phyloP scores from a whole-genome alignment of 2,329 filamentous ascomycete species.

The Ophiosphaerella herpotricha region DNA sequence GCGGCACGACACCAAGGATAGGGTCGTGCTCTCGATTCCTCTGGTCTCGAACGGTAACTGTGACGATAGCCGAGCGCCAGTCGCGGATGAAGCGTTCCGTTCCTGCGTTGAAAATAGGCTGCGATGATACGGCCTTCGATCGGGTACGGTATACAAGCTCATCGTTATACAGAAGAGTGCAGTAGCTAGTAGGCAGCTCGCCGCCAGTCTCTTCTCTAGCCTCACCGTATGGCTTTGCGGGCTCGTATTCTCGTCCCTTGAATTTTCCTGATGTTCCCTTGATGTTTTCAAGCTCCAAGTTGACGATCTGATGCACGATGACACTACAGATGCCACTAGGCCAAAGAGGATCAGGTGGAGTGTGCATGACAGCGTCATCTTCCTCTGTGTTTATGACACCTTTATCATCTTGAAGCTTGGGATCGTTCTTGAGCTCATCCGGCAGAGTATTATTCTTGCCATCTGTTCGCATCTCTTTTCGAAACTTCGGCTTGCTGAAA shows the following conservation, averaged over 20 bases:
- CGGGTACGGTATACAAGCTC: constrained; percentile 91
- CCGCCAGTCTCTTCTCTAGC: constrained; percentile 82
- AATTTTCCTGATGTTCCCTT: constrained; percentile 81
- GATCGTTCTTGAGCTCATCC: constrained; percentile 71
- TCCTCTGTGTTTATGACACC: constrained; percentile 72
- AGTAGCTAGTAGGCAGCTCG: constrained; percentile 86
- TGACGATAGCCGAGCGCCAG: constrained; percentile 86
- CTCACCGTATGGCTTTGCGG: constrained; percentile 82
- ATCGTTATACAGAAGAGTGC: constrained; percentile 88
- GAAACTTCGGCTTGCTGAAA: constrained; percentile 88
- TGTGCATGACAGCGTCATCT: constrained; percentile 85
- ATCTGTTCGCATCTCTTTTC: constrained; percentile 81
- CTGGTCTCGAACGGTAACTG: constrained; percentile 84
- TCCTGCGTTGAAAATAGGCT: constrained; percentile 96
- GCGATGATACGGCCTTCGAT: constrained; percentile 88
- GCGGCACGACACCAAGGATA: constrained; percentile 86
- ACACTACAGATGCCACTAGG: constrained; percentile 87
- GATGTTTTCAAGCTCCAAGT: constrained; percentile 87
- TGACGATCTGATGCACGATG: constrained; percentile 92
- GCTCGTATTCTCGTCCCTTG: constrained; percentile 86
- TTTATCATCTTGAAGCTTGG: constrained; percentile 85
- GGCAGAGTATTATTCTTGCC: constrained; percentile 82
- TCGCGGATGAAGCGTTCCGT: constrained; percentile 92
- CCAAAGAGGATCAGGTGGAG: constrained; percentile 94
- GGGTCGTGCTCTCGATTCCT: constrained; percentile 92